Conservation (phyloP, 495 filamentous ascomycete genomes). For the Amniculicola lignicola region DNA sequence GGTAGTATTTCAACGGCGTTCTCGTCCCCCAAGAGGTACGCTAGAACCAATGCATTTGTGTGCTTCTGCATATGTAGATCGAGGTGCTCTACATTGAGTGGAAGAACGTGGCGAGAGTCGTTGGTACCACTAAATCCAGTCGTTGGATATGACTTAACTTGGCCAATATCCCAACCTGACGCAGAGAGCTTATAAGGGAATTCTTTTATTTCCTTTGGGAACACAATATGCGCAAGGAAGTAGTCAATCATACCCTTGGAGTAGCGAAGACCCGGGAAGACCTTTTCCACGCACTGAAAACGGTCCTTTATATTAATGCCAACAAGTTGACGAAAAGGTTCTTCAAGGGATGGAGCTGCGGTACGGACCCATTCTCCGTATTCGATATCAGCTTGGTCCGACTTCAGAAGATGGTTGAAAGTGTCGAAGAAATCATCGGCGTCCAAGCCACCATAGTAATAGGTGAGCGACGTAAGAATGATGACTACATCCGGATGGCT, state of each 20-base stretch:
- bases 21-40: constrained; percentile 53
- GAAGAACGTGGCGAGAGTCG: constrained; percentile 57
- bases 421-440: constrained; percentile 51
- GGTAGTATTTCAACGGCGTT: constrained; percentile 42
- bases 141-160: constrained; percentile 49
- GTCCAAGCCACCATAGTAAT: constrained; percentile 64
- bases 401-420: constrained; percentile 51
- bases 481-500: constrained; percentile 71
- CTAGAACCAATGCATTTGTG: constrained; percentile 64
- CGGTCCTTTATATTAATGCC: constrained; percentile 61
- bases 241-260: constrained; percentile 58
- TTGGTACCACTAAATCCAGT: constrained; percentile 75
- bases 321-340: constrained; percentile 46
- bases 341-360: neutral
- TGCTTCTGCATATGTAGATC: constrained; percentile 56
- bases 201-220: constrained; percentile 61
- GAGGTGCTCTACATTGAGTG: constrained; percentile 53
- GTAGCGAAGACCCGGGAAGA: constrained; percentile 56
- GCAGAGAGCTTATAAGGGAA: constrained; percentile 65
- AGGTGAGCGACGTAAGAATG: constrained; percentile 62
- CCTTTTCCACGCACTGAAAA: constrained; percentile 33
- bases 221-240: constrained; percentile 60
- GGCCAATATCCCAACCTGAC: constrained; percentile 66
- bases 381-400: constrained; percentile 51
- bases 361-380: constrained; percentile 19